These are phyloP conservation scores for Camillea tinctor DNA, from an alignment of 2,329 filamentous ascomycete genomes.

Conservation along the genomic window DNA sequence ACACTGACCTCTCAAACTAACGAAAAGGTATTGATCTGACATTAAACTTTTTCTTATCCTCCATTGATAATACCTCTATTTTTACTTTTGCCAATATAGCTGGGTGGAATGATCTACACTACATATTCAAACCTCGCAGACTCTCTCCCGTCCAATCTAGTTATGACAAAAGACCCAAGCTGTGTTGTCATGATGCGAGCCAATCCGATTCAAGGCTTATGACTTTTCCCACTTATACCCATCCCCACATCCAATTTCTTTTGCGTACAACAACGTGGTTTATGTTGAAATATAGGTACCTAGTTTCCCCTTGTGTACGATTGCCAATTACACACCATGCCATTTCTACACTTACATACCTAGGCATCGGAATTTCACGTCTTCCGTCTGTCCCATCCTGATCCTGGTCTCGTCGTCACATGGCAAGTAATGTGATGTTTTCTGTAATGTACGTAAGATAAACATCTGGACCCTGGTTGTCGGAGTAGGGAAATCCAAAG, in stretches of 20 bases:
- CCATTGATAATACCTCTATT: no score
- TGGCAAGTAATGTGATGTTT: background rate
- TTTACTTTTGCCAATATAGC: no score
- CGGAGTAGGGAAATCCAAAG: background rate
- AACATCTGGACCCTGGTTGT: background rate
- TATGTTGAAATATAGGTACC: background rate
- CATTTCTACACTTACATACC: background rate
- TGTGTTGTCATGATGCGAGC: background rate
- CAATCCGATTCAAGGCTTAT: background rate
- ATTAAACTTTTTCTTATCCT: no score
- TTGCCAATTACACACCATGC: background rate
- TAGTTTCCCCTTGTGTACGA: background rate
- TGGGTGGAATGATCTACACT: no score
- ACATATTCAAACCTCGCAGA: background rate
- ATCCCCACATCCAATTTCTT: background rate
- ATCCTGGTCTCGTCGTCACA: background rate
- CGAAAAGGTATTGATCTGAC: no score
- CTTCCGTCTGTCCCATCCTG: background rate
- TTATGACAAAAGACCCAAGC: background rate
- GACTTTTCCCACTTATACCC: background rate
- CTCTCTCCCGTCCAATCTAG: background rate
- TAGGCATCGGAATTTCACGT: background rate
- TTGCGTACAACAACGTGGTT: background rate
- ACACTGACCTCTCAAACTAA: no score
- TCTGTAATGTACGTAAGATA: background rate